phyloP scores from a whole-genome alignment of 2,329 filamentous ascomycete genomes.

The Penicillium psychrosexuale region DNA sequence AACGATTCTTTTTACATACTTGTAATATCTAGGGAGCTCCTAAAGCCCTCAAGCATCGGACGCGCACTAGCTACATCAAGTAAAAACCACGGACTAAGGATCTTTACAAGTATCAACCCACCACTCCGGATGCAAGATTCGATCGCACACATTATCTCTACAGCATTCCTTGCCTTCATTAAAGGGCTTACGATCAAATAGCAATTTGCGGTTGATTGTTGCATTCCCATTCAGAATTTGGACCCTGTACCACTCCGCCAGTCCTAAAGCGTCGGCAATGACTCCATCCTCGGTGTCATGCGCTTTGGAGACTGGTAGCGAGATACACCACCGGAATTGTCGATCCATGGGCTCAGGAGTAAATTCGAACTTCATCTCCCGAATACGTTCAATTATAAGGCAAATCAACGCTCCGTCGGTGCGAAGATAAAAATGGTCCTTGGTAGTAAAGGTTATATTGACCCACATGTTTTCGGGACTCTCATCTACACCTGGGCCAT shows the following conservation, averaged over 20 bases:
- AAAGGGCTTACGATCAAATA: background rate
- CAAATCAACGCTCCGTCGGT: slow-evolving; percentile 1
- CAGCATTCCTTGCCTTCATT: background rate
- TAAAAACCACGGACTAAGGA: background rate
- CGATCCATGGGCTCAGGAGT: background rate
- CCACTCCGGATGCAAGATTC: background rate
- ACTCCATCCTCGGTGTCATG: background rate
- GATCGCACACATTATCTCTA: background rate
- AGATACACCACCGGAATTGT: background rate
- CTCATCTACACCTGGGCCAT: background rate
- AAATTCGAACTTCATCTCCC: background rate
- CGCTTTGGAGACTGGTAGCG: background rate
- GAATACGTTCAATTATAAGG: background rate
- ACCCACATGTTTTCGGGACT: background rate
- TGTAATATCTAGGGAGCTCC: background rate
- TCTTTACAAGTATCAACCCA: background rate
- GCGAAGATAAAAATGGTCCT: background rate
- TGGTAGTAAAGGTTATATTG: background rate
- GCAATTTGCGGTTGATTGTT: background rate
- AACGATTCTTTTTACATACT: no score
- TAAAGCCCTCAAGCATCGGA: background rate
- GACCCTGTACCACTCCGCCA: background rate
- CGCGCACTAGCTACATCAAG: background rate
- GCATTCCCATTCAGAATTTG: slow-evolving; percentile 2
- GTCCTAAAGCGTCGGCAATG: background rate